Evolutionary conservation across 495 filamentous ascomycete genomes (phyloP).

Genomic region (Staphylotrichum longicolle): DNA sequence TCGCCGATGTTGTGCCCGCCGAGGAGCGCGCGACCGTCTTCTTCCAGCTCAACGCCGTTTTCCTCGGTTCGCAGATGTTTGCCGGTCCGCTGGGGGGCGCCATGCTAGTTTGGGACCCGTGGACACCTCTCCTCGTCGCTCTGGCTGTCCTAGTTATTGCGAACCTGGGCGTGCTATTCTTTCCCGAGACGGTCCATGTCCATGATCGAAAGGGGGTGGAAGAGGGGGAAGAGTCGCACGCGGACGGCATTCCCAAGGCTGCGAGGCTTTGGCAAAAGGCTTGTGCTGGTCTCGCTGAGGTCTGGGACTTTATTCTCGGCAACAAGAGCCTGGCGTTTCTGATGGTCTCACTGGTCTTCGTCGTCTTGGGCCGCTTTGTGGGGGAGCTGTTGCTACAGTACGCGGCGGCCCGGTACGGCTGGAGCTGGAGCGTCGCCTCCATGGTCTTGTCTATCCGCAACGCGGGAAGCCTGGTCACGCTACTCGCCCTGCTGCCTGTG

Average conservation of each 20-base stretch:
- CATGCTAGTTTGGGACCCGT: conserved; percentile 28
- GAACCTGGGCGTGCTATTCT: conserved; percentile 9
- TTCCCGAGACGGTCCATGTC: conserved; percentile 36
- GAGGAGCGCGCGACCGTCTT: conserved; percentile 31
- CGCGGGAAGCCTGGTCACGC: conserved; percentile 26
- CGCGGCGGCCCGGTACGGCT: conserved; percentile 34
- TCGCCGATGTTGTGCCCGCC: conserved; percentile 34
- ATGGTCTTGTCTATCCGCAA: conserved; percentile 30
- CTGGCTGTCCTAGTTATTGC: conserved; percentile 18
- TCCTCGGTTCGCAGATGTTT: conserved; percentile 29
- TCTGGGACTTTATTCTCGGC: conserved; percentile 27
- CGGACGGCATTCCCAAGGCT: neutral
- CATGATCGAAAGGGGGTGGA: conserved; percentile 18
- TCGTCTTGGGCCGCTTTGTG: conserved; percentile 29
- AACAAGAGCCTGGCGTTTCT: conserved; percentile 28
- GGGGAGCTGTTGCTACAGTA: conserved; percentile 37
- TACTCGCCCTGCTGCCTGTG: conserved; percentile 29
- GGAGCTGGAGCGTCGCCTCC: conserved; percentile 33
- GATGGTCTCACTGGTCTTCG: conserved; percentile 29
- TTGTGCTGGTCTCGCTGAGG: conserved; percentile 18
- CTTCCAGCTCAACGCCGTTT: conserved; percentile 31
- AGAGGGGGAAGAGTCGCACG: conserved; percentile 8
- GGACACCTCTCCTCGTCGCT: conserved; percentile 28
- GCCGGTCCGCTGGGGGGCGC: conserved; percentile 28
- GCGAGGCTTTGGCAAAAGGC: conserved; percentile 20